Evolutionary conservation across 164 flowering plant genomes (phyloP).

Genomic region (Liquidambar formosana): DNA sequence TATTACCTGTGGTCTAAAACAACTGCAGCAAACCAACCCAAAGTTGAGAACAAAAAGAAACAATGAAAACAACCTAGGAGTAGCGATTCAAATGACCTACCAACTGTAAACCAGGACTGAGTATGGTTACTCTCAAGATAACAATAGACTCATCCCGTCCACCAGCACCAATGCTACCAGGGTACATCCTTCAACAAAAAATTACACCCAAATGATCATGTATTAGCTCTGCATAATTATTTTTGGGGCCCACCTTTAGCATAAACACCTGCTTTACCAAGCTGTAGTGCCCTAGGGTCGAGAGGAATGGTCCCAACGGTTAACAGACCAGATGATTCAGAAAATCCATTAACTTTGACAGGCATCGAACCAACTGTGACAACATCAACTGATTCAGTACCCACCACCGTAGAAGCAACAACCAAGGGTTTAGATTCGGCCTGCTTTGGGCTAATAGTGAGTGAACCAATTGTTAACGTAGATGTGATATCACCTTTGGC

Average conservation of each 20-base stretch:
- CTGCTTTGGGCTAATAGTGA: conserved; percentile 39
- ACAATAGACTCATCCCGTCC: no score
- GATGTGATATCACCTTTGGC: conserved; percentile 29
- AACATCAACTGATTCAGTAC: conserved; percentile 27
- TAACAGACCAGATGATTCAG: conserved; percentile 36
- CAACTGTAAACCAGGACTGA: no score
- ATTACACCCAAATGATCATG: no score
- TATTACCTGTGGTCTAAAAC: no score
- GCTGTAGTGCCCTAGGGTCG: conserved; percentile 46
- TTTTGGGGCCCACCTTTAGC: conserved; percentile 1
- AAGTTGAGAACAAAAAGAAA: no score
- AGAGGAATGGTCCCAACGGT: conserved; percentile 74
- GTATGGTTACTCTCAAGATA: no score
- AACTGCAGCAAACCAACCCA: no score
- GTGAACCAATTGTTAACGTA: conserved; percentile 47
- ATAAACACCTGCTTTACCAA: conserved; percentile 18
- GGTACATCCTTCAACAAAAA: no score
- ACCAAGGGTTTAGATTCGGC: conserved; percentile 16
- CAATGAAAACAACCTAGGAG: no score
- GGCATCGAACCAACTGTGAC: conserved; percentile 75
- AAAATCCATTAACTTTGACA: conserved; percentile 51
- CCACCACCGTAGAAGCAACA: background rate
- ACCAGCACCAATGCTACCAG: no score
- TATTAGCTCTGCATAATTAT: background rate
- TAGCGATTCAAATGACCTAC: no score